These are phyloP conservation scores for Anisodus tanguticus DNA, from an alignment of 257 asterid species.

Conservation along the genomic window DNA sequence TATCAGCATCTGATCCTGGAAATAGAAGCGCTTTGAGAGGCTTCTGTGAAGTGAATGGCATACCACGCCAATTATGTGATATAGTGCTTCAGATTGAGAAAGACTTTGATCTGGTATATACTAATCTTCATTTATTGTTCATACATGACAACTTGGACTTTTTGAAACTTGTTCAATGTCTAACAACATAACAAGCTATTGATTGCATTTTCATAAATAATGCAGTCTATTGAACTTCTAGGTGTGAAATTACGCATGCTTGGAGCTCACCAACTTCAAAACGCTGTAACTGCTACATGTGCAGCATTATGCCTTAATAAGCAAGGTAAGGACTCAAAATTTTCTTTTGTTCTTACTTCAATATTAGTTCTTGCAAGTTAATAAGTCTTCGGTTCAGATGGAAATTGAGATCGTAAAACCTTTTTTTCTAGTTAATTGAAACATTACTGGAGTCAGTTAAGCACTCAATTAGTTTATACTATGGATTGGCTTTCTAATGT, in stretches of 20 bases:
- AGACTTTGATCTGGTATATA: constrained; percentile 65
- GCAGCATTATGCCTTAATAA: constrained; percentile 84
- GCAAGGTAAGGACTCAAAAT: constrained; percentile 60
- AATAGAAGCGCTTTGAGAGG: constrained; percentile 69
- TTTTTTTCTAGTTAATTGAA: not conserved
- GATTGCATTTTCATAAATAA: constrained; percentile 13
- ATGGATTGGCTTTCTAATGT: not conserved
- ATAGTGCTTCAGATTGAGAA: constrained; percentile 61
- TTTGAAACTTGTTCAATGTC: constrained; percentile 18
- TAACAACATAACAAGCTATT: not conserved
- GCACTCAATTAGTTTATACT: not conserved
- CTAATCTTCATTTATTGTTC: constrained; percentile 2
- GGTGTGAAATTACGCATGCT: constrained; percentile 73
- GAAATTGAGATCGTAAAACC: not conserved
- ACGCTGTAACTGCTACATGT: constrained; percentile 88
- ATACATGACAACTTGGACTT: constrained; percentile 8
- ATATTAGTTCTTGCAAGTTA: not conserved
- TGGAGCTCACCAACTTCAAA: constrained; percentile 90
- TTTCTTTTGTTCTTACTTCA: not conserved
- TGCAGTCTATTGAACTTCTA: constrained; percentile 66
- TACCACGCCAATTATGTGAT: constrained; percentile 75
- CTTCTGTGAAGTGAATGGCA: constrained; percentile 47
- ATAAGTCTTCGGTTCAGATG: not conserved
- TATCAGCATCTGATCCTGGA: constrained; percentile 81
- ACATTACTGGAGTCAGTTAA: not conserved